These are phyloP conservation scores for Corylus americana DNA, from an alignment of 306 rosid species.

Conservation along the genomic window DNA sequence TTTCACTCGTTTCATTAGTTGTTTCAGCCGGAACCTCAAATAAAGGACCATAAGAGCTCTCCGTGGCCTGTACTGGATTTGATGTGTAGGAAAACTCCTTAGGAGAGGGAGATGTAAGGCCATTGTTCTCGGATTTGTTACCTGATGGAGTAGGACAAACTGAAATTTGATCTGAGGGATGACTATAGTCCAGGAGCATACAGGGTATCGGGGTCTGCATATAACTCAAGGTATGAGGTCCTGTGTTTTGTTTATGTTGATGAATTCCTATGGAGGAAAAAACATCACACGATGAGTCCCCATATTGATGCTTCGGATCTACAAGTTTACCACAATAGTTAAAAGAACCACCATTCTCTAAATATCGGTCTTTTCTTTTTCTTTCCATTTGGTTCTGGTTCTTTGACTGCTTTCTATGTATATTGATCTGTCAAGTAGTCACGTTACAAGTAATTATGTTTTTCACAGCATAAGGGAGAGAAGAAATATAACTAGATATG, in stretches of 20 bases:
- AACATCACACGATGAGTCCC: conserved; percentile 41
- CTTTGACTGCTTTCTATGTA: conserved; percentile 46
- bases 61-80: conserved; percentile 39
- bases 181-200: conserved; percentile 31
- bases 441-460: not conserved
- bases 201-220: conserved; percentile 31
- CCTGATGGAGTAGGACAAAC: conserved; percentile 41
- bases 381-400: conserved; percentile 31
- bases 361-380: conserved; percentile 34
- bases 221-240: conserved; percentile 43
- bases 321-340: conserved; percentile 30
- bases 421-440: conserved; percentile 24
- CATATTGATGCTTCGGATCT: conserved; percentile 35
- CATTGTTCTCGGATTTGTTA: conserved; percentile 38
- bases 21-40: conserved; percentile 40
- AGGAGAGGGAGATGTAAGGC: conserved; percentile 39
- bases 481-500: too few relatives aligned
- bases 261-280: conserved; percentile 41
- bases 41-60: conserved; percentile 49
- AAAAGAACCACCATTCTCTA: conserved; percentile 41
- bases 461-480: not conserved
- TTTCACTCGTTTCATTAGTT: conserved; percentile 43
- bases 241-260: conserved; percentile 33
- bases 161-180: conserved; percentile 33
- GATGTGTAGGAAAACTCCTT: conserved; percentile 62